Base-by-base conservation (phyloP, 495 filamentous ascomycete species). In the Platismatia glauca region DNA sequence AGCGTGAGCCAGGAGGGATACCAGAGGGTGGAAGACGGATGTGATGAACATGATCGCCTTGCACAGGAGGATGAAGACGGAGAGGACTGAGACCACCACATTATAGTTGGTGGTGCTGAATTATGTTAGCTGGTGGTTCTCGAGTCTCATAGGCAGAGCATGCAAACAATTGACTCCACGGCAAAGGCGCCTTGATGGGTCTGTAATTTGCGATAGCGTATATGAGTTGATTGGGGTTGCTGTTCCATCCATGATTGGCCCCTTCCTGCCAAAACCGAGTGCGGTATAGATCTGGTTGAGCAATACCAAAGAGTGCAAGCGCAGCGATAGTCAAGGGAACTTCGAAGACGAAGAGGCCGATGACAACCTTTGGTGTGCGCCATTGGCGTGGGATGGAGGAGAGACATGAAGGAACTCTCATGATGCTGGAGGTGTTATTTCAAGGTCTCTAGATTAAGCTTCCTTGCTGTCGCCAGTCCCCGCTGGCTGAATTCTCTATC, bases 201-300 rank as follows among this genome's bases (percentile, higher is more conserved):
- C 78, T 75, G 69, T 91, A 83, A 67, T 95, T 96, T 48, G 90
- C 86, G 62, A 83, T 83, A 22, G 86, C 85, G 70, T 91, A 96
- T 29, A 93, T 67, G 8, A 86, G 78, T 67, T 86, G 79, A 44
- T 77, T 78, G 27, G 91, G 91, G 63, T 84, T 82, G 66, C 89
- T 94, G 74, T 95, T 95, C 81, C 90, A 91, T 57, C 86, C 85
- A 68, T 89, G 83, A 50, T 90, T 79, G 55, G 78, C 80, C 55
- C 91, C 91, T 70, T 94, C 86, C 68, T 84, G 78, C 91, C 91
- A 97, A 69, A 96, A 74, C 59, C 79, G 81, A 9, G 89, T 88
- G 27, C 88, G 84, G 71, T 89, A 96, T 55, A 85, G 74, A 73
- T 95, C 81, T 59, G 91, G 90, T 31, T 85, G 82, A 59, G 89